Conservation (phyloP, 2,329 filamentous ascomycete species). For the Aspergillus melleus region DNA sequence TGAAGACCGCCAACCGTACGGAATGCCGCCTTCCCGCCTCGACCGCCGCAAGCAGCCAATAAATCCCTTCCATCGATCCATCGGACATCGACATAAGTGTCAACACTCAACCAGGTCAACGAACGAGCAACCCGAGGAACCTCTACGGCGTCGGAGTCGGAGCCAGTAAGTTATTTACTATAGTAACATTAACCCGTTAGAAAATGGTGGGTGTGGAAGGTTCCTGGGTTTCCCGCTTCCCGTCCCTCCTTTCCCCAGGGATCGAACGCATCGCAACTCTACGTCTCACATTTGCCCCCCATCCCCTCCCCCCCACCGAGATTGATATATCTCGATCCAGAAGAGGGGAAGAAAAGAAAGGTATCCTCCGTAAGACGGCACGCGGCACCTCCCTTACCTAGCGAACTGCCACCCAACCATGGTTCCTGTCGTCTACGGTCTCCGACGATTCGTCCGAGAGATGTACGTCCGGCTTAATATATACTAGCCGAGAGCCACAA, state of each 20-base stretch:
- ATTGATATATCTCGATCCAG: not conserved
- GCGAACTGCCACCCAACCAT: too few relatives aligned
- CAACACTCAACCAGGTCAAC: too few relatives aligned
- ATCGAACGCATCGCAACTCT: not conserved
- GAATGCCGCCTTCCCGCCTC: not conserved
- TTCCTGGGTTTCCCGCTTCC: not conserved
- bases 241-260: not conserved
- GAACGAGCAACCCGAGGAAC: too few relatives aligned
- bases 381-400: too few relatives aligned
- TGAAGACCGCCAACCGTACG: too few relatives aligned
- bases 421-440: too few relatives aligned
- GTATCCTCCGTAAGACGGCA: too few relatives aligned
- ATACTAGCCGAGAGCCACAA: slow-evolving; percentile 4
- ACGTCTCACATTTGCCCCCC: not conserved
- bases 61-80: not conserved
- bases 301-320: not conserved
- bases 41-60: not conserved
- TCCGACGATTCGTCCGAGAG: not conserved
- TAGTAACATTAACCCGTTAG: too few relatives aligned
- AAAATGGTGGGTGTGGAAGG: not conserved
- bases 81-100: too few relatives aligned
- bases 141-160: too few relatives aligned
- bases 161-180: too few relatives aligned
- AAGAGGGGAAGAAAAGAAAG: not conserved
- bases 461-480: not conserved